These are phyloP conservation scores for Alternaria triticimaculans DNA, from an alignment of 2,329 filamentous ascomycete species.

Conservation along the genomic window DNA sequence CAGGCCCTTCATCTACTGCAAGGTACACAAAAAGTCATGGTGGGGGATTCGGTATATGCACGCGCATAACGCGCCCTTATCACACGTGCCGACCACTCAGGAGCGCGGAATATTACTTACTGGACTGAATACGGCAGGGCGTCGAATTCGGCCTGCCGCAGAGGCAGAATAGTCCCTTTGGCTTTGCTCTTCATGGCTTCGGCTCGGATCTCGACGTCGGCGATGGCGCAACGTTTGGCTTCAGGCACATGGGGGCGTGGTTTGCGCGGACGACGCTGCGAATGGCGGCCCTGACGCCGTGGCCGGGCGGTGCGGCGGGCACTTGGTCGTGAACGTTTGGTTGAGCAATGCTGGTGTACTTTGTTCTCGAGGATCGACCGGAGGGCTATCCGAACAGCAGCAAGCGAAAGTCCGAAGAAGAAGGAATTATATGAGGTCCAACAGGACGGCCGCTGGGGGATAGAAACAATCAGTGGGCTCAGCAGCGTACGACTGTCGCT, in stretches of 20 bases:
- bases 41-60: slow-evolving; percentile 37
- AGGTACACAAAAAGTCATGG: slow-evolving; percentile 32
- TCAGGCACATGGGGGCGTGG: slow-evolving; percentile 14
- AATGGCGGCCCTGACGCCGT: slow-evolving; percentile 12
- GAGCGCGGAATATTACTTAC: slow-evolving; percentile 41
- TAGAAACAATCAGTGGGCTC: slow-evolving; percentile 9
- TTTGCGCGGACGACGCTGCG: slow-evolving; percentile 11
- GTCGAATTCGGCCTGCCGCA: slow-evolving; percentile 51
- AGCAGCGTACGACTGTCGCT: slow-evolving; percentile 17
- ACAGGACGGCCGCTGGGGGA: slow-evolving; percentile 6
- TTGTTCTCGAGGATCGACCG: slow-evolving; percentile 16
- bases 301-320: slow-evolving; percentile 20
- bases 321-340: slow-evolving; percentile 8
- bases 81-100: slow-evolving; percentile 27
- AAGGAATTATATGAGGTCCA: slow-evolving; percentile 12
- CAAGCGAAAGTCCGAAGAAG: slow-evolving; percentile 4
- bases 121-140: slow-evolving; percentile 52
- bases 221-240: slow-evolving; percentile 12
- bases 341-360: not conserved
- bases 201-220: slow-evolving; percentile 16
- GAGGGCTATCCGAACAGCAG: slow-evolving; percentile 14
- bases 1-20: slow-evolving; percentile 24
- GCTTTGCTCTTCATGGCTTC: slow-evolving; percentile 39
- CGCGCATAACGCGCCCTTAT: slow-evolving; percentile 27
- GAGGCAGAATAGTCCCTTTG: slow-evolving; percentile 28